A percentile compares a stretch with the other conserved stretches of the same genome.
Conservation (phyloP, 192 early-diverging fungal species). For the Backusella australiensis region DNA sequence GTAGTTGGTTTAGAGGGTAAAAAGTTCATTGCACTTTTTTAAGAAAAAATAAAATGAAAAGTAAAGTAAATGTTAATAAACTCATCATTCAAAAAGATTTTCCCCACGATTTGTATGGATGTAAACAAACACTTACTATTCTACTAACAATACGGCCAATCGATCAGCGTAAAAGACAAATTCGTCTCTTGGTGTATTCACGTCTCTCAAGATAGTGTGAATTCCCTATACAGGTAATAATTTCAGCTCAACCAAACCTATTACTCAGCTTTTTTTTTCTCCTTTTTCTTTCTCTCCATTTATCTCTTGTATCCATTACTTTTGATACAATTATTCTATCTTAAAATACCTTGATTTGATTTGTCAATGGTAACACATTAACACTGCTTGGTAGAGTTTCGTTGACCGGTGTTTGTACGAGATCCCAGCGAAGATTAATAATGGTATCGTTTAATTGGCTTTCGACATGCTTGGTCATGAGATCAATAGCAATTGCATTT, state of each 20-base stretch:
- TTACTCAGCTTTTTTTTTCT: neutral
- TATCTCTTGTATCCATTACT: neutral
- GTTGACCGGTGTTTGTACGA: slow-evolving; percentile 40
- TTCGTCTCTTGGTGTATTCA: slow-evolving; percentile 69
- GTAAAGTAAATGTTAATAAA: neutral
- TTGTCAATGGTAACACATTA: slow-evolving; percentile 47
- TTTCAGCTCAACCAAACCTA: neutral
- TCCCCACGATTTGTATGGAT: neutral
- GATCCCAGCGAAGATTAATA: slow-evolving; percentile 55
- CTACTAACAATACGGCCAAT: slow-evolving; percentile 85
- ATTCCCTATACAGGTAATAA: slow-evolving; percentile 49
- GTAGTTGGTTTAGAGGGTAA: slow-evolving; percentile 16
- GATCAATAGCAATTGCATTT: slow-evolving; percentile 88
- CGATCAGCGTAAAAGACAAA: slow-evolving; percentile 94
- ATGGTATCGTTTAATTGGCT: slow-evolving; percentile 80
- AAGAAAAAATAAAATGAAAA: neutral
- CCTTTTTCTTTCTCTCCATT: neutral
- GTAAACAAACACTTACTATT: slow-evolving; percentile 50
- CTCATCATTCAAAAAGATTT: neutral
- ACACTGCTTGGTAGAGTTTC: slow-evolving; percentile 43
- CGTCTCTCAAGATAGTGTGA: slow-evolving; percentile 82
- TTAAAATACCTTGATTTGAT: slow-evolving; percentile 50
- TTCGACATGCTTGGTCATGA: slow-evolving; percentile 88
- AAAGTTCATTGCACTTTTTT: slow-evolving; percentile 16
- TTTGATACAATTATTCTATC: neutral